Conservation (phyloP, 2,329 filamentous ascomycete species). For the Sphaerulina populicola region DNA sequence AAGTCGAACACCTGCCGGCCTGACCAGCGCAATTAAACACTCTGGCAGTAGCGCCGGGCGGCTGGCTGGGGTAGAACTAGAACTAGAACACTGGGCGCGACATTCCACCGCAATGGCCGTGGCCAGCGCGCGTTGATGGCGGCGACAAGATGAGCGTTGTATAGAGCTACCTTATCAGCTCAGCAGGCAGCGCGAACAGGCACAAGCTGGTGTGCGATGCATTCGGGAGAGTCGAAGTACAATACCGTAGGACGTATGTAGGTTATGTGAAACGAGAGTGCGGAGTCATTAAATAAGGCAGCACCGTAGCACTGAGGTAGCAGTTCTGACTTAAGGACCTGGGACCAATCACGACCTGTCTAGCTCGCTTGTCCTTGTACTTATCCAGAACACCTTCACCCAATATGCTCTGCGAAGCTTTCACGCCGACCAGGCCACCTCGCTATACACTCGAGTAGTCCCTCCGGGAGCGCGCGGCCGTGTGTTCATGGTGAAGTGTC, state of each 20-base stretch:
- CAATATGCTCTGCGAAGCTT: neutral
- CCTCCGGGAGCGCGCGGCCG: neutral
- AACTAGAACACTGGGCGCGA: neutral
- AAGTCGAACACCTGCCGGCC: neutral
- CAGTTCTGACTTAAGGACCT: neutral
- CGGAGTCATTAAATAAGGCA: neutral
- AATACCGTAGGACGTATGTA: too few species aligned
- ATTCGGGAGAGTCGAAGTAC: neutral
- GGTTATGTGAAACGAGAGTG: neutral
- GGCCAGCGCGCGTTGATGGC: too few species aligned
- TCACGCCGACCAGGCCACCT: neutral
- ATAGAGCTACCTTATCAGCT: neutral
- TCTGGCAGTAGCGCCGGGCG: neutral
- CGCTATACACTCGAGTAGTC: neutral
- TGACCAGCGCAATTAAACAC: conserved; percentile 7
- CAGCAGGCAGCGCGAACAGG: neutral
- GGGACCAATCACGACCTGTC: neutral
- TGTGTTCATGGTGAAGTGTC: neutral
- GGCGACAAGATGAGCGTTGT: neutral
- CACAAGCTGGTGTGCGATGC: too few species aligned
- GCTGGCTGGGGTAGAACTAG: neutral
- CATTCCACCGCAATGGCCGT: neutral
- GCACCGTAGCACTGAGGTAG: too few species aligned
- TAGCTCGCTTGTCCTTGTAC: neutral
- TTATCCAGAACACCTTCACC: neutral